These are phyloP conservation scores for Telopea speciosissima DNA, from an alignment of 177 flowering plant species.

Conservation along the genomic window DNA sequence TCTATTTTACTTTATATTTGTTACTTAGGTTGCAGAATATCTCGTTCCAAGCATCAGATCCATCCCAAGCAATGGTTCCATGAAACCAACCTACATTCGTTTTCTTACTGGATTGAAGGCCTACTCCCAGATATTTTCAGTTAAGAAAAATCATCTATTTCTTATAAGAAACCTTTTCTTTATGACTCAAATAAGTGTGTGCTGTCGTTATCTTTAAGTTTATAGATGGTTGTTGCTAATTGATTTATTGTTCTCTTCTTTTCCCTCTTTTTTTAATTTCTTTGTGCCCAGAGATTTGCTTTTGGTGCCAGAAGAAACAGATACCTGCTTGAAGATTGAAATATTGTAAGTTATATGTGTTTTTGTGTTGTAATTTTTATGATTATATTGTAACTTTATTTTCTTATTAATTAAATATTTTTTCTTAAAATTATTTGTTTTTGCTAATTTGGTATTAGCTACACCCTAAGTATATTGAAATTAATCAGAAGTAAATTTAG, in stretches of 20 bases:
- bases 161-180: background rate
- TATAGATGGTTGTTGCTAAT: background rate
- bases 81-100: constrained; percentile 74
- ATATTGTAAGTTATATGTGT: background rate
- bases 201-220: background rate
- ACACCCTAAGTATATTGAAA: no score
- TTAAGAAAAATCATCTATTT: constrained; percentile 23
- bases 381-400: background rate
- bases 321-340: constrained; percentile 61
- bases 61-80: constrained; percentile 50
- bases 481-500: no score
- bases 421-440: background rate
- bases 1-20: background rate
- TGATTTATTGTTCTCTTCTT: background rate
- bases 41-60: constrained; percentile 71
- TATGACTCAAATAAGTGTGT: background rate
- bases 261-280: background rate
- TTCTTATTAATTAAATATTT: no score
- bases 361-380: background rate
- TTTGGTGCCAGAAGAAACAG: constrained; percentile 85
- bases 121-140: constrained; percentile 90
- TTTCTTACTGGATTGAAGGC: constrained; percentile 93
- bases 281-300: constrained; percentile 53
- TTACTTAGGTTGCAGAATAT: constrained; percentile 64
- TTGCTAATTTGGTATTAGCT: no score